Base-by-base conservation (phyloP, 2,329 filamentous ascomycete species). In the Emmonsiellopsis sp. region DNA sequence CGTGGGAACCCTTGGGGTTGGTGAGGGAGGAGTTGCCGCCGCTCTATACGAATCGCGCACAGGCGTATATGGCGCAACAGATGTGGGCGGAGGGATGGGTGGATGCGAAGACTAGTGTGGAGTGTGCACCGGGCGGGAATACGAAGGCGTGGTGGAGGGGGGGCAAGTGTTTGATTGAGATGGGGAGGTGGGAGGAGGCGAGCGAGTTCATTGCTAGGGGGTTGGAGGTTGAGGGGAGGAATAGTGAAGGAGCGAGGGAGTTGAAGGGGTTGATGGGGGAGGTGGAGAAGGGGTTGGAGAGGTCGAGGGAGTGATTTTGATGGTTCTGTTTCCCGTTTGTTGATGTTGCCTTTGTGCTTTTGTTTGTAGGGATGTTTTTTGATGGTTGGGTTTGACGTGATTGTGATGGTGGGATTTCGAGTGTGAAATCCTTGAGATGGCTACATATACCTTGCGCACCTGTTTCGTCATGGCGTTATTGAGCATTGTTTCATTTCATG, bases 61-160 rank as follows among this genome's bases (percentile, higher is more conserved):
- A 96, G 79, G 89, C 89, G 56, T 80, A 92, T 71, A 95, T 96
- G 85, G 84, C 83, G 15, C 73, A 86, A 70, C 81, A 84, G 71
- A 79, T 79, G 61, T 97, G 92, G 91, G 79, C 87, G 0, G 89
- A 93, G 73, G 93, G 83, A 5, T 81, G 86, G n/a, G 79, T 89
- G 5, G 93, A 98, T 71, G 91, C 90, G 3, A 86, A 94, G 74
- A 81, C 84, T 32, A 93, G 88, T 67, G 86, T 95, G 43, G 91
- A 95, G 76, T 84, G 89, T 58, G 91, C 92, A 78, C 81, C 84
- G 60, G 80, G 85, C 42, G 90, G 86, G 40, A 97, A 98, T 70
- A 84, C 88, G 1, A 97, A 97, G 81, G 91, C 85, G 0, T 97
- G 92, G 89, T 96, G 89, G 85, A 79, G 93, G 57, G 78, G 88